phyloP scores from a whole-genome alignment of 352 stramenopile species.

The Phytophthora chlamydospora region DNA sequence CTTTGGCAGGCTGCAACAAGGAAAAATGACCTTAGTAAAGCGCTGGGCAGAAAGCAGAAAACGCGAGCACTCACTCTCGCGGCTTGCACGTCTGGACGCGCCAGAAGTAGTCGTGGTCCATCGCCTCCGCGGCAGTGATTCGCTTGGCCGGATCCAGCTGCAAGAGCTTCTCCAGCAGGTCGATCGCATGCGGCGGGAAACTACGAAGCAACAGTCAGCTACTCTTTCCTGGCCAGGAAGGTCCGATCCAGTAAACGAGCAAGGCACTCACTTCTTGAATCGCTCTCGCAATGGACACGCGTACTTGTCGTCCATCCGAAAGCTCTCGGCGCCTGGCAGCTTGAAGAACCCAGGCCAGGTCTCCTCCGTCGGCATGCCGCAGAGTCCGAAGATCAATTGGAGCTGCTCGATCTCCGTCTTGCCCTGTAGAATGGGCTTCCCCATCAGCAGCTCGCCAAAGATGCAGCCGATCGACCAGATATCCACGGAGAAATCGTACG shows the following conservation, averaged over 20 bases:
- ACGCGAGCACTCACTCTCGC: conserved; percentile 59
- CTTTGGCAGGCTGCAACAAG: conserved; percentile 68
- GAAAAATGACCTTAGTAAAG: not conserved
- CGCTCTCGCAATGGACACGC: conserved; percentile 69
- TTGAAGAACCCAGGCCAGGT: conserved; percentile 85
- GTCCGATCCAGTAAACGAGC: not conserved
- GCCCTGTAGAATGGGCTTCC: conserved; percentile 82
- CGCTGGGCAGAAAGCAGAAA: not conserved
- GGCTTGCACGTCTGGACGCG: conserved; percentile 86
- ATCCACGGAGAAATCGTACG: conserved; percentile 93
- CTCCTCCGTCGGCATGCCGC: conserved; percentile 78
- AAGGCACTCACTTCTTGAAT: conserved; percentile 77
- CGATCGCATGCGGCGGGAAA: conserved; percentile 79
- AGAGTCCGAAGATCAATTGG: conserved; percentile 81
- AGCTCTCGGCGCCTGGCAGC: conserved; percentile 65
- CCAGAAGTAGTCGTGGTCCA: conserved; percentile 98
- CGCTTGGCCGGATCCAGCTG: conserved; percentile 94
- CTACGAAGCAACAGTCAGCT: conserved; percentile 28
- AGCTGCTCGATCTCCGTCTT: conserved; percentile 87
- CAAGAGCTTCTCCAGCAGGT: conserved; percentile 94
- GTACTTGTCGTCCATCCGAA: conserved; percentile 82
- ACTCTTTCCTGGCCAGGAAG: not conserved
- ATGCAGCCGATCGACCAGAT: conserved; percentile 95
- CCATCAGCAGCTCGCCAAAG: conserved; percentile 81
- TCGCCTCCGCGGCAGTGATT: conserved; percentile 93